Percentiles rank a stretch among this genome's conserved stretches.
Evolutionary conservation across 2,329 filamentous ascomycete species (phyloP).

Genomic region (Fusarium subtropicale): DNA sequence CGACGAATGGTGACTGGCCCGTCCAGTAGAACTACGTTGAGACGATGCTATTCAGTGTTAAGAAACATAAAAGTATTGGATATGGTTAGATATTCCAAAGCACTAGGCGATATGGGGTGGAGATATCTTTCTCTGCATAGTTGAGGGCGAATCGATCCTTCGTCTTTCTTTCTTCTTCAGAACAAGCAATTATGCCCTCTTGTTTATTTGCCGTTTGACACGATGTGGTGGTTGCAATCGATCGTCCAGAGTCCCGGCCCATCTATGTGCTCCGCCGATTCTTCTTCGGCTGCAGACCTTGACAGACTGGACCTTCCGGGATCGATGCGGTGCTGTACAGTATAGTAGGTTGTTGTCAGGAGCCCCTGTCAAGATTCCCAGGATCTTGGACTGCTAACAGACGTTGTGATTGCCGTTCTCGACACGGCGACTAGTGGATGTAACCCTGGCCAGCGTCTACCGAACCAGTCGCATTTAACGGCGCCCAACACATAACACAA

Average conservation of each 20-base stretch:
- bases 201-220: not conserved
- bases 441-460: slow-evolving; percentile 35
- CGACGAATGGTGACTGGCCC: too few relatives aligned
- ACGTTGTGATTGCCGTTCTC: slow-evolving; percentile 13
- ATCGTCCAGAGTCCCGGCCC: not conserved
- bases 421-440: slow-evolving; percentile 22
- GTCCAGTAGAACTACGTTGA: slow-evolving; percentile 1
- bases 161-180: not conserved
- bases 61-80: not conserved
- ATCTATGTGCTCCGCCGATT: slow-evolving; percentile 1
- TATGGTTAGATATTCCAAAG: not conserved
- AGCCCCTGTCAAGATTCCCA: slow-evolving; percentile 6
- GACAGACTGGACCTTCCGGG: not conserved
- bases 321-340: not conserved
- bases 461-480: slow-evolving; percentile 36
- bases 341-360: not conserved
- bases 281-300: not conserved
- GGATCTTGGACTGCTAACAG: slow-evolving; percentile 16
- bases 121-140: not conserved
- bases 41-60: slow-evolving; percentile 10
- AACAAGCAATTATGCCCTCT: not conserved
- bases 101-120: not conserved
- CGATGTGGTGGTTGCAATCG: slow-evolving; percentile 5
- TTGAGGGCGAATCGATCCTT: not conserved
- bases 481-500: slow-evolving; percentile 6